These are phyloP conservation scores for Candida sp. DNA, from an alignment of 1,139 yeast species.

Conservation along the genomic window DNA sequence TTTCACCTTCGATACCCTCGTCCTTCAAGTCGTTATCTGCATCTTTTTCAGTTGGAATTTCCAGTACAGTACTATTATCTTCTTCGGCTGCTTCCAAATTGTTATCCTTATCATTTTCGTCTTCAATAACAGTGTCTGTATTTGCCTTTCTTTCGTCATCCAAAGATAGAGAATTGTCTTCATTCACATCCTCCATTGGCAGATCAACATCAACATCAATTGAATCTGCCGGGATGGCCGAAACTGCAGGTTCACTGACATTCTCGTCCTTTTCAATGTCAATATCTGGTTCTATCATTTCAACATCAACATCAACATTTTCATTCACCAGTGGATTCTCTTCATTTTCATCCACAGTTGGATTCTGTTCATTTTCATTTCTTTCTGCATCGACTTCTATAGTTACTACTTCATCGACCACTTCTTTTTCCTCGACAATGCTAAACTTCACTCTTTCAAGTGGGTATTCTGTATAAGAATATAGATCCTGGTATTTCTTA, in stretches of 20 bases:
- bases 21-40: not conserved
- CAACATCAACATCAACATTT: not conserved
- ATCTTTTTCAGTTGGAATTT: not conserved
- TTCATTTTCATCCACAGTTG: not conserved
- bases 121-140: not conserved
- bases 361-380: not conserved
- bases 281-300: not conserved
- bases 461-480: slow-evolving; percentile 45
- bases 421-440: slow-evolving; percentile 7
- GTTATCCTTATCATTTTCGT: not conserved
- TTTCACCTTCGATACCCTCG: slow-evolving; percentile 17
- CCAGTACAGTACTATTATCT: not conserved
- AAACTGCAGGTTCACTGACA: not conserved
- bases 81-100: slow-evolving; percentile 4
- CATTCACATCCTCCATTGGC: not conserved
- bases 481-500: slow-evolving; percentile 45
- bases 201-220: not conserved
- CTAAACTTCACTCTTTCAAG: slow-evolving; percentile 38
- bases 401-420: not conserved
- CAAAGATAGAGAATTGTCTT: not conserved
- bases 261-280: not conserved
- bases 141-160: not conserved
- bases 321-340: not conserved
- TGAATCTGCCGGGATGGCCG: not conserved
- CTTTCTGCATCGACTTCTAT: not conserved